Conservation (phyloP, 345 rosid species). For the Acer campestre region DNA sequence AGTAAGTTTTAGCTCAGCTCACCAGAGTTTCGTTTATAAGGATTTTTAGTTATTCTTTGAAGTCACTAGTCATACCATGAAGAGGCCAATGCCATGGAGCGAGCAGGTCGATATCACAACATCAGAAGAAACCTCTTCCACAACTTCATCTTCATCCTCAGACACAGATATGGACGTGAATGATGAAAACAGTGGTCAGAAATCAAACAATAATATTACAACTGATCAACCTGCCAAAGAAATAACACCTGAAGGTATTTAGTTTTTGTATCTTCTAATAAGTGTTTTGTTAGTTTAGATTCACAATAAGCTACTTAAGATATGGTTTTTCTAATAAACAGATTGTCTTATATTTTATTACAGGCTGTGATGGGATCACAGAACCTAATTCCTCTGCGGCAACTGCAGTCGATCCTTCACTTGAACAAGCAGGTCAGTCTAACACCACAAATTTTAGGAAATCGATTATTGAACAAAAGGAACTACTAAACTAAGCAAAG, state of each 20-base stretch:
- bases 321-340: neutral
- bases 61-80: constrained; percentile 34
- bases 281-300: constrained; percentile 3
- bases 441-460: neutral
- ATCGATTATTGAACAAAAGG: neutral
- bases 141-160: constrained; percentile 45
- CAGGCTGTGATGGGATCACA: neutral
- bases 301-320: neutral
- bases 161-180: constrained; percentile 44
- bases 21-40: neutral
- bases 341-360: neutral
- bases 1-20: neutral
- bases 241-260: constrained; percentile 49
- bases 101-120: constrained; percentile 54
- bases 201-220: constrained; percentile 9
- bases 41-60: neutral
- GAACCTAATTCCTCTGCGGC: neutral
- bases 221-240: constrained; percentile 30
- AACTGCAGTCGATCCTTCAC: neutral
- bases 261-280: neutral
- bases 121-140: constrained; percentile 59
- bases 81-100: constrained; percentile 51
- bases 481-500: neutral
- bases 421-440: neutral
- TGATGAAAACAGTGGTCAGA: constrained; percentile 25